Conservation (phyloP, 257 asterid species). For the Galeopsis tetrahit region DNA sequence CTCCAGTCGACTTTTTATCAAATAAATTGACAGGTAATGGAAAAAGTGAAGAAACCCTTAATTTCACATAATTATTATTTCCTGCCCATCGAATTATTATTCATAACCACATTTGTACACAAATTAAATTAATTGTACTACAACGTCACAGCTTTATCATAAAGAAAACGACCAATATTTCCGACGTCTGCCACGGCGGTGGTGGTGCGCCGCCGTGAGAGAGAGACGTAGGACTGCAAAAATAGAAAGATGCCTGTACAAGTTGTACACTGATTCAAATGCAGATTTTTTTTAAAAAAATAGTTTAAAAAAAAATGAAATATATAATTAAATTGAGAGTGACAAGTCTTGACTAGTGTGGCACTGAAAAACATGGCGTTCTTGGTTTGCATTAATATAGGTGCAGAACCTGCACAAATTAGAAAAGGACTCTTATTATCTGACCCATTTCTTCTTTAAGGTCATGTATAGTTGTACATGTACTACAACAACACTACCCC, state of each 20-base stretch:
- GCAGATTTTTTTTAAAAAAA: neutral
- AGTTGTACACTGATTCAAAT: slow-evolving; percentile 57
- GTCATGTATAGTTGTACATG: neutral
- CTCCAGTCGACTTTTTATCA: neutral
- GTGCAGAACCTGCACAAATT: slow-evolving; percentile 35
- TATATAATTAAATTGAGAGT: slow-evolving; percentile 45
- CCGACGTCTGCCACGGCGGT: neutral
- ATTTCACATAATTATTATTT: neutral
- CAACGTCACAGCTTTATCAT: neutral
- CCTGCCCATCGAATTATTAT: neutral
- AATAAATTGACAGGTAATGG: neutral
- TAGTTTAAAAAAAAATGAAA: slow-evolving; percentile 23
- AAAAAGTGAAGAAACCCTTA: neutral
- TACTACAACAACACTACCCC: neutral
- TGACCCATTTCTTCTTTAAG: slow-evolving; percentile 27
- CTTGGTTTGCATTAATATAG: slow-evolving; percentile 56
- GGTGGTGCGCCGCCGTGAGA: neutral
- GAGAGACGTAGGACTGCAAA: slow-evolving; percentile 34
- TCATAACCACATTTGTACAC: neutral
- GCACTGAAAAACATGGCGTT: slow-evolving; percentile 92
- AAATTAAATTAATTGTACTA: neutral
- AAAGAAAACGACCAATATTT: neutral
- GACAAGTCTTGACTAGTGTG: slow-evolving; percentile 66
- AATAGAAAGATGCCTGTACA: slow-evolving; percentile 47
- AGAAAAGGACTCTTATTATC: slow-evolving; percentile 42